These are phyloP conservation scores for Coemansia sp. DNA, from an alignment of 192 early-diverging fungal species.

Conservation along the genomic window DNA sequence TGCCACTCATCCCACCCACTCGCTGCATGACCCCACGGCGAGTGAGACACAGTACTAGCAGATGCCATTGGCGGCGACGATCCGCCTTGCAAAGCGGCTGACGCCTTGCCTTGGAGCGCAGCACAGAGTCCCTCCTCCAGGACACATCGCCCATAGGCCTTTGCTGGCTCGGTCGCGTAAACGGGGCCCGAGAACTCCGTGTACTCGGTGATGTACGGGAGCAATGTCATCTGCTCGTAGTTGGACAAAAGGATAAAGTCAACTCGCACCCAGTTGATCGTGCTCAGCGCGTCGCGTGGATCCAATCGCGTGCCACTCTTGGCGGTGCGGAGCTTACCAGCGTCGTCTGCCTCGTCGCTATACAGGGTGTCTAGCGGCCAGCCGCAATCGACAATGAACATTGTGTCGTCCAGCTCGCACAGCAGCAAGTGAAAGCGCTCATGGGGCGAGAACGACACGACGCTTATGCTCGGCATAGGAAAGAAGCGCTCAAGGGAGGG, in stretches of 20 bases:
- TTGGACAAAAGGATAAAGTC: constrained; percentile 77
- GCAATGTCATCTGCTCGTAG: constrained; percentile 68
- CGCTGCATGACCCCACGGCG: background rate
- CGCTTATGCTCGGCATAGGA: constrained; percentile 49
- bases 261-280: constrained; percentile 64
- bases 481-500: background rate
- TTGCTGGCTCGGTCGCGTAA: constrained; percentile 77
- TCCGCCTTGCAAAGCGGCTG: background rate
- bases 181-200: constrained; percentile 73
- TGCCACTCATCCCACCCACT: background rate
- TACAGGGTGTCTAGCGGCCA: constrained; percentile 29
- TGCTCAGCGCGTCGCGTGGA: constrained; percentile 39
- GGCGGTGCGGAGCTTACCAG: constrained; percentile 11
- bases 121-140: constrained; percentile 33
- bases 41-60: background rate
- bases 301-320: constrained; percentile 6
- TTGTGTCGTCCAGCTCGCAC: constrained; percentile 53
- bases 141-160: constrained; percentile 65
- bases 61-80: constrained; percentile 7
- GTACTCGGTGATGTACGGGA: constrained; percentile 84
- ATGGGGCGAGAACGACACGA: constrained; percentile 43
- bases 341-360: constrained; percentile 2
- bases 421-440: constrained; percentile 46
- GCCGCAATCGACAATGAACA: constrained; percentile 54
- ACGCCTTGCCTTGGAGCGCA: background rate